Evolutionary conservation across 805 yeast genomes (phyloP).

Genomic region (Metschnikowia matae): DNA sequence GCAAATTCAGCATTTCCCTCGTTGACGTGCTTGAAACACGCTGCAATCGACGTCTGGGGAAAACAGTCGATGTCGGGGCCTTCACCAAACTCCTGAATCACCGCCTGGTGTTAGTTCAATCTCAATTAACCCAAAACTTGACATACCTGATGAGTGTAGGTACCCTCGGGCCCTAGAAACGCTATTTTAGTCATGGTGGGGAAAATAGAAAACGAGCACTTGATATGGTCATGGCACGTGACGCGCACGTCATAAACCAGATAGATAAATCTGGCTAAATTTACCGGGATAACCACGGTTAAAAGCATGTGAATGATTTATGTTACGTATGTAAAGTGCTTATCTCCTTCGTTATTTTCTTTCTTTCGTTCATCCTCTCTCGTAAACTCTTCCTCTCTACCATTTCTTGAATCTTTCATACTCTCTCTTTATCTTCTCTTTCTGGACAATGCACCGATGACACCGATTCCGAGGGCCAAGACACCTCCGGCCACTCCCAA

Average conservation of each 20-base stretch:
- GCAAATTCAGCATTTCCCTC: conserved; percentile 53
- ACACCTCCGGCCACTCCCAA: conserved; percentile 83
- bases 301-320: no score
- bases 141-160: conserved; percentile 83
- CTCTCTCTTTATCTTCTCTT: background rate
- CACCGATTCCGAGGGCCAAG: conserved; percentile 78
- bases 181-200: conserved; percentile 44
- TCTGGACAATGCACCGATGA: conserved; percentile 33
- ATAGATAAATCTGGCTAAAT: background rate
- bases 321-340: no score
- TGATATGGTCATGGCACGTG: background rate
- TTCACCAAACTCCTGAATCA: conserved; percentile 48
- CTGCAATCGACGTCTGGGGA: conserved; percentile 44
- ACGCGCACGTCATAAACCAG: background rate
- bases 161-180: conserved; percentile 86
- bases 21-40: conserved; percentile 59
- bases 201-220: background rate
- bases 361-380: background rate
- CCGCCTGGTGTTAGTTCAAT: conserved; percentile 29
- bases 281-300: background rate
- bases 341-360: no score
- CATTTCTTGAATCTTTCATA: no score
- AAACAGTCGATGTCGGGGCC: conserved; percentile 23
- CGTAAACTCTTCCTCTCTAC: background rate
- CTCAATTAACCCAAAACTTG: no score